Conservation (phyloP, 306 rosid genomes). For the Vigna nakashimae region DNA sequence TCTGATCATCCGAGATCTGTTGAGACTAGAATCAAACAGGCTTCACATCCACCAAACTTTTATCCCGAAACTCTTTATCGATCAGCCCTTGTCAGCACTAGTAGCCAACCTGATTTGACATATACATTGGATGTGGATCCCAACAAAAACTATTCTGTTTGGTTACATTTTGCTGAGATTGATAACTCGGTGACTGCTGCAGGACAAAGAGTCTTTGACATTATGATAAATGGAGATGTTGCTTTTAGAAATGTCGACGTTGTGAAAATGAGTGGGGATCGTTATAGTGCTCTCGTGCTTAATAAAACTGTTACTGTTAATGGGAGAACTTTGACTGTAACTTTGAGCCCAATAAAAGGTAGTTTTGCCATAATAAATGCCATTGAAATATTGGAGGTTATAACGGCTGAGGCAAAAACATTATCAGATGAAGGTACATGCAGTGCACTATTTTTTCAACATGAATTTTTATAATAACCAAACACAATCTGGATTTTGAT, state of each 20-base stretch:
- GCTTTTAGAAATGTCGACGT: conserved; percentile 67
- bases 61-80: conserved; percentile 88
- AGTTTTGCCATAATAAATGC: conserved; percentile 78
- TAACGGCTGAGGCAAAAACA: conserved; percentile 72
- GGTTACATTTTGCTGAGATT: conserved; percentile 96
- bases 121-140: conserved; percentile 85
- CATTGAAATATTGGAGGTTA: conserved; percentile 83
- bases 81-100: conserved; percentile 71
- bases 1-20: conserved; percentile 71
- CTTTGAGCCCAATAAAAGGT: conserved; percentile 67
- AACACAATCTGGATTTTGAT: conserved; percentile 14
- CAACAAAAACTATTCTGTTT: conserved; percentile 87
- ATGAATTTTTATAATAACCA: conserved; percentile 20
- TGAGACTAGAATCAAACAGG: conserved; percentile 69
- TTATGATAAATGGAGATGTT: conserved; percentile 72
- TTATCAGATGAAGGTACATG: conserved; percentile 81
- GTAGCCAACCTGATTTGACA: conserved; percentile 73
- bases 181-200: conserved; percentile 57
- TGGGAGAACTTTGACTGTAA: conserved; percentile 82
- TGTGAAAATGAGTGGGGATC: conserved; percentile 76
- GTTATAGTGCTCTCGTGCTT: conserved; percentile 78
- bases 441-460: background rate
- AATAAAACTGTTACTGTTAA: conserved; percentile 71
- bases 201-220: conserved; percentile 85
- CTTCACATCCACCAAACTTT: conserved; percentile 77